phyloP scores from a whole-genome alignment of 169 alveolate species.

The Toxoplasma gondii region DNA sequence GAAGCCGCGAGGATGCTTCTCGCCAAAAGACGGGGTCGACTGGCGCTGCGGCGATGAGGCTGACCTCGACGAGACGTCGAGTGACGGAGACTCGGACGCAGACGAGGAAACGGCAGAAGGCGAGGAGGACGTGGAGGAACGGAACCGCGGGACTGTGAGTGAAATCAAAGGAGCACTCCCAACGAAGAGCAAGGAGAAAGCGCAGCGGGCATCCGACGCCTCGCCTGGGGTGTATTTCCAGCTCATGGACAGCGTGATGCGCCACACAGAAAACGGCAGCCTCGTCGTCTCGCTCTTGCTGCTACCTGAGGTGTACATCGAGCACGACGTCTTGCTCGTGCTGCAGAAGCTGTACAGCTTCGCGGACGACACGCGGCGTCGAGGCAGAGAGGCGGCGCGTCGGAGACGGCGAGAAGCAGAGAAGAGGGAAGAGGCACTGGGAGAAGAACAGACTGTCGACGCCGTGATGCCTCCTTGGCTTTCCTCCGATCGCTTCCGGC shows the following conservation, averaged over 20 bases:
- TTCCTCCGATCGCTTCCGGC: not conserved
- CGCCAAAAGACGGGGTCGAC: not conserved
- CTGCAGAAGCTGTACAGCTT: conserved; percentile 7
- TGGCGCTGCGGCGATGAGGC: not conserved
- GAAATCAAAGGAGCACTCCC: not conserved
- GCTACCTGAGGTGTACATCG: conserved; percentile 25
- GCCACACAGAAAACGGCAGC: not conserved
- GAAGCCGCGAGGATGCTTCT: not conserved
- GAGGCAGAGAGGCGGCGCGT: not conserved
- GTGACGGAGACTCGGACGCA: not conserved
- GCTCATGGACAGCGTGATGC: conserved; percentile 19
- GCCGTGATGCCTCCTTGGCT: not conserved
- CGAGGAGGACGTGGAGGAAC: conserved; percentile 5
- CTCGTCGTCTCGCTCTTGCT: conserved; percentile 10
- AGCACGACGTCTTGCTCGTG: not conserved
- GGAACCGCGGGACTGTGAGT: not conserved
- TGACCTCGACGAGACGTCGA: not conserved
- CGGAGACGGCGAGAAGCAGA: not conserved
- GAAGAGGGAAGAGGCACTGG: not conserved
- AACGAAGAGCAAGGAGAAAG: not conserved
- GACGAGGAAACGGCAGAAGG: not conserved
- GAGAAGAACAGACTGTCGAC: not conserved
- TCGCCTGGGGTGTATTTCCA: not conserved
- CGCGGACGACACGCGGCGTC: not conserved
- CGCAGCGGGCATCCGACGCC: not conserved